A percentile compares a stretch with the other conserved stretches of the same genome.
phyloP scores from a whole-genome alignment of 2,329 filamentous ascomycete species.

The Gnomoniopsis smithogilvyi region DNA sequence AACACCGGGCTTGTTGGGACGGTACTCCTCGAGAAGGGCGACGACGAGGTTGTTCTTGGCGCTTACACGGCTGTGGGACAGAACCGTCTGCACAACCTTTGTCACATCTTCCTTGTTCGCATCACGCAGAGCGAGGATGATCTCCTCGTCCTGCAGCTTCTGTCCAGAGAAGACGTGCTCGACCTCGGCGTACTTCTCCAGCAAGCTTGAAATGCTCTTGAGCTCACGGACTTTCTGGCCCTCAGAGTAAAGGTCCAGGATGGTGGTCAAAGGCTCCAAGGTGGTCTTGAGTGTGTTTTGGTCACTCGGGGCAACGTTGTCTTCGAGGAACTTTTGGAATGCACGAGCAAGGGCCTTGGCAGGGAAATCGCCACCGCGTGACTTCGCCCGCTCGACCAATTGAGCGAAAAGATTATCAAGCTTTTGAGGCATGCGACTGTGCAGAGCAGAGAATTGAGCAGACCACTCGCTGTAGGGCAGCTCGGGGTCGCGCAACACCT shows the following conservation, averaged over 20 bases:
- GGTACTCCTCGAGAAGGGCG: constrained; percentile 90
- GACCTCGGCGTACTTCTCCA: constrained; percentile 77
- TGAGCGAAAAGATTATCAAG: constrained; percentile 79
- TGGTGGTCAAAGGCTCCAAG: constrained; percentile 70
- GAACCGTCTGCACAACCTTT: constrained; percentile 81
- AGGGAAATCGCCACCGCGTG: constrained; percentile 82
- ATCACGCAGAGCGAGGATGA: constrained; percentile 89
- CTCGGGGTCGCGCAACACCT: constrained; percentile 83
- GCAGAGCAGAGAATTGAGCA: constrained; percentile 92
- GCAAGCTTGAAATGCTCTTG: constrained; percentile 71
- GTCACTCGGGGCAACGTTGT: constrained; percentile 72
- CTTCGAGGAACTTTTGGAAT: constrained; percentile 83
- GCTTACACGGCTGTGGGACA: constrained; percentile 89
- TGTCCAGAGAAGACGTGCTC: constrained; percentile 86
- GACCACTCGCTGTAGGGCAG: constrained; percentile 97
- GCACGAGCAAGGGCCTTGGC: constrained; percentile 83
- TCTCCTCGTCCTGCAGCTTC: constrained; percentile 85
- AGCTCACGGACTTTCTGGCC: constrained; percentile 91
- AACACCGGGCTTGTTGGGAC: constrained; percentile 86
- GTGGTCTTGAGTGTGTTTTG: constrained; percentile 69
- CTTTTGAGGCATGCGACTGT: constrained; percentile 94
- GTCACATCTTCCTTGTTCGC: constrained; percentile 91
- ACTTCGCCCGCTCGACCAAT: constrained; percentile 78
- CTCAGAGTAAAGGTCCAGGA: constrained; percentile 78
- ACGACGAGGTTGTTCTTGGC: constrained; percentile 93